Percentiles rank a stretch among this genome's conserved stretches.
phyloP scores from a whole-genome alignment of 768 basidiomycete species.

The Kwoniella bestiolae region DNA sequence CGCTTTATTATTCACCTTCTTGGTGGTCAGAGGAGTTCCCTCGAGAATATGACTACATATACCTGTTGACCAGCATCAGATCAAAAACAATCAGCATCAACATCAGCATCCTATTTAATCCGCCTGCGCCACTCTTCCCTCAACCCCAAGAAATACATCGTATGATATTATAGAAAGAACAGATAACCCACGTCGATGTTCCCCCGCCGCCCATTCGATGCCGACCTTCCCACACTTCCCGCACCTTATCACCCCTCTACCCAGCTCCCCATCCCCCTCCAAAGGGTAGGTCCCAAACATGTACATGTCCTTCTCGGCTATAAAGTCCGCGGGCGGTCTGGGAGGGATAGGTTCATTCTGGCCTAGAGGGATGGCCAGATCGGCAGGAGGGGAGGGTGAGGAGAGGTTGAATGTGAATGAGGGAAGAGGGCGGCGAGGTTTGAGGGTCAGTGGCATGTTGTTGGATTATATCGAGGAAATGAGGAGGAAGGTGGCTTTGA shows the following conservation, averaged over 20 bases:
- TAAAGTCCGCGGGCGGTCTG: constrained; percentile 81
- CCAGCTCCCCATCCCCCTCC: constrained; percentile 58
- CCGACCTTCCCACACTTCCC: constrained; percentile 80
- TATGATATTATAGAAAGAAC: too few species aligned
- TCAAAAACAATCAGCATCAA: not conserved
- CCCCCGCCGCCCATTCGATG: constrained; percentile 71
- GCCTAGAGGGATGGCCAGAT: not conserved
- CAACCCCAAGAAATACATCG: too few species aligned
- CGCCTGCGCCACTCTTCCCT: too few species aligned
- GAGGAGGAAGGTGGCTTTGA: not conserved
- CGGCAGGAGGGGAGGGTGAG: constrained; percentile 27
- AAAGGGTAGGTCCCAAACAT: constrained; percentile 80
- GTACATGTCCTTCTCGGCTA: constrained; percentile 84
- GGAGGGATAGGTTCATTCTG: constrained; percentile 56
- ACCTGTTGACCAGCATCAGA: too few species aligned
- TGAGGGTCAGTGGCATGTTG: constrained; percentile 40
- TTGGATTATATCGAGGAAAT: not conserved
- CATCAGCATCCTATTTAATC: too few species aligned
- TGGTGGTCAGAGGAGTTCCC: constrained; percentile 37
- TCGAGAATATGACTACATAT: constrained; percentile 47
- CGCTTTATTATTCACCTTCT: constrained; percentile 59
- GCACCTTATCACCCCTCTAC: constrained; percentile 68
- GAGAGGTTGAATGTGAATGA: constrained; percentile 46
- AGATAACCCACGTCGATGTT: constrained; percentile 78
- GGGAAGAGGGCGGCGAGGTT: constrained; percentile 25